Evolutionary conservation across 2,329 filamentous ascomycete species (phyloP).

Genomic region (Cryphonectria radicalis): DNA sequence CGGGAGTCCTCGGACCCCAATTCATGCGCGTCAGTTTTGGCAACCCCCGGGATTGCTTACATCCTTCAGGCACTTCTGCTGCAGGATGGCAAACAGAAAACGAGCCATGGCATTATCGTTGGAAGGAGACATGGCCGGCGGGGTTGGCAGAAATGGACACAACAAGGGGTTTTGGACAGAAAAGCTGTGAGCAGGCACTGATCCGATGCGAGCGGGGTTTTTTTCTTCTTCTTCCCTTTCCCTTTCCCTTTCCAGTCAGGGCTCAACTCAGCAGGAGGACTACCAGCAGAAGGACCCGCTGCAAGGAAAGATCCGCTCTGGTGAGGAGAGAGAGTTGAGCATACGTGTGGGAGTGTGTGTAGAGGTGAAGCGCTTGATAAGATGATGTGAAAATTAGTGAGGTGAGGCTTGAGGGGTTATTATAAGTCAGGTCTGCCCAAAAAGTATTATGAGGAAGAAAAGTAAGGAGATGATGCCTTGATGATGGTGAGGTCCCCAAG

Average conservation of each 20-base stretch:
- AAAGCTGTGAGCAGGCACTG: slow-evolving; percentile 27
- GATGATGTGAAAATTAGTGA: slow-evolving; percentile 47
- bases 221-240: not conserved
- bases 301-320: slow-evolving; percentile 34
- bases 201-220: slow-evolving; percentile 32
- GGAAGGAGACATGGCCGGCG: slow-evolving; percentile 55
- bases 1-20: slow-evolving; percentile 7
- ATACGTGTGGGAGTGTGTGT: slow-evolving; percentile 33
- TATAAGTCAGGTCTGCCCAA: slow-evolving; percentile 43
- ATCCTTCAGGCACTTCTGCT: slow-evolving; percentile 64
- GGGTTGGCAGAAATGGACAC: slow-evolving; percentile 15
- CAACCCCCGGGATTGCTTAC: slow-evolving; percentile 45
- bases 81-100: slow-evolving; percentile 63
- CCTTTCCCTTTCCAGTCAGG: slow-evolving; percentile 34
- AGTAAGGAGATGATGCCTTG: slow-evolving; percentile 22
- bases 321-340: slow-evolving; percentile 21
- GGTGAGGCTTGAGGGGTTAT: slow-evolving; percentile 40
- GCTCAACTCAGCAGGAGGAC: slow-evolving; percentile 30
- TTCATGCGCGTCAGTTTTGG: slow-evolving; percentile 9
- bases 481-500: slow-evolving; percentile 20
- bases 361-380: slow-evolving; percentile 45
- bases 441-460: slow-evolving; percentile 12
- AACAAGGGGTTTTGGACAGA: slow-evolving; percentile 26
- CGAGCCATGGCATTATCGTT: slow-evolving; percentile 61
- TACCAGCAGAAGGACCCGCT: slow-evolving; percentile 6